Percentiles rank a stretch among this genome's conserved stretches.
These are phyloP conservation scores for Fraxinus albicans DNA, from an alignment of 305 asterid genomes.

Conservation along the genomic window DNA sequence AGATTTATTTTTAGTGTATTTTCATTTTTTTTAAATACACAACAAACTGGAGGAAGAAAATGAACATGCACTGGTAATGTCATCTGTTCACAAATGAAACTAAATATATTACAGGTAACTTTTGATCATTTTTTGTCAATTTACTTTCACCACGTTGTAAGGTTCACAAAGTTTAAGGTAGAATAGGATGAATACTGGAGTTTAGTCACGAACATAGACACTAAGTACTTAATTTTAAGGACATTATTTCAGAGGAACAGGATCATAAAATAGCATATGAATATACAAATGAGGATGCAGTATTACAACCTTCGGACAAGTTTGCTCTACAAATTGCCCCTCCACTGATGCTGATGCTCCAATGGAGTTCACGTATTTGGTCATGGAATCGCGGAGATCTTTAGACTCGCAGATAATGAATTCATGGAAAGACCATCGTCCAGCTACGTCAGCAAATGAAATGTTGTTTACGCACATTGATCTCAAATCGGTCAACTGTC, in stretches of 20 bases:
- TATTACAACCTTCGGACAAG: conserved; percentile 81
- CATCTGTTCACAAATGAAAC: not conserved
- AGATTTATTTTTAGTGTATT: not conserved
- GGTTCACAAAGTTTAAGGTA: not conserved
- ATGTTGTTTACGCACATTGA: conserved; percentile 71
- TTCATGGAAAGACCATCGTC: conserved; percentile 60
- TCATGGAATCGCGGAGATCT: conserved; percentile 61
- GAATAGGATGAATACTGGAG: not conserved
- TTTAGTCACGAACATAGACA: not conserved
- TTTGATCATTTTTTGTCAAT: not conserved
- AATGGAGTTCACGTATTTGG: conserved; percentile 49
- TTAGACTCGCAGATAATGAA: conserved; percentile 64
- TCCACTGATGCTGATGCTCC: conserved; percentile 38
- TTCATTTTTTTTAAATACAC: not conserved
- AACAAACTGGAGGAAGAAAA: not conserved
- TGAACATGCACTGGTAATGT: not conserved
- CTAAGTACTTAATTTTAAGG: conserved; percentile 10
- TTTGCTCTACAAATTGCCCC: conserved; percentile 47
- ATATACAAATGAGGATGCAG: conserved; percentile 7
- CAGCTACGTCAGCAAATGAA: conserved; percentile 84
- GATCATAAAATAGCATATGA: conserved; percentile 8
- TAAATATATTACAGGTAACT: not conserved
- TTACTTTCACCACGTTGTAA: not conserved
- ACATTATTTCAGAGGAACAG: conserved; percentile 10
- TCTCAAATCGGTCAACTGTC: conserved; percentile 94